Base-by-base conservation (phyloP, 73 alveolate genomes). In the Loxodes magnus region DNA sequence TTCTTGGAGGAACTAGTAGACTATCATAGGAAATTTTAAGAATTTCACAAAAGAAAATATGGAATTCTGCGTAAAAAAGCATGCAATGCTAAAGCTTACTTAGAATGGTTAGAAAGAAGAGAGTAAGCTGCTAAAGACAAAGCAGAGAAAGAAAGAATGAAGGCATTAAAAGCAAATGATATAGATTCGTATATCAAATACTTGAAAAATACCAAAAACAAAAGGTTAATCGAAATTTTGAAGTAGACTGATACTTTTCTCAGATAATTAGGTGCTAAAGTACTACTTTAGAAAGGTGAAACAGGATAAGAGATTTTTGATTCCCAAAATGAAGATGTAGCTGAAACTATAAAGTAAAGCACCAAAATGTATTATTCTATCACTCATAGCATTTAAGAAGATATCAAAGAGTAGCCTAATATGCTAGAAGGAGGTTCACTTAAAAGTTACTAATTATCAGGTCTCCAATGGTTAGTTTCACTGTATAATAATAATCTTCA, bases 401-500 rank as follows among this genome's bases (percentile, higher is more conserved):
- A 86, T 25, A 71, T 92, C 5, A 70, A 70, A 25, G 49, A 49
- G 21, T 87, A 91, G 49, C 97, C 97, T 2, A 24, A 73, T 21
- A 82, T 83, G 84, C 29, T 91, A 12, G 85, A 81, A 74, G 90
- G 84, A 15, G 98, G 98, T 12, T 60, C 43, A 43, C 62, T 79
- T 33, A 83, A 78, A 63, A 44, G 83, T 21, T 88, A 88, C 65
- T 85, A 84, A 61, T 53, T 87, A 29, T 55, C 56, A 27, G 99
- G 99, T 30, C 77, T 93, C 22, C 78, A 89, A 51, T 93, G 99
- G 98, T 53, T 93, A 60, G 95, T 93, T 35, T 75, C 95, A 21
- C 71, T 93, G 30, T 89, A 93, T 67, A 93, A 85, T 43, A 88
- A 93, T 68, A 88, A 89, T 56, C 75, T 89, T 29, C 93, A 90